Conservation (phyloP, 1,284 basidiomycete species). For the Trichosporon coremiiforme region DNA sequence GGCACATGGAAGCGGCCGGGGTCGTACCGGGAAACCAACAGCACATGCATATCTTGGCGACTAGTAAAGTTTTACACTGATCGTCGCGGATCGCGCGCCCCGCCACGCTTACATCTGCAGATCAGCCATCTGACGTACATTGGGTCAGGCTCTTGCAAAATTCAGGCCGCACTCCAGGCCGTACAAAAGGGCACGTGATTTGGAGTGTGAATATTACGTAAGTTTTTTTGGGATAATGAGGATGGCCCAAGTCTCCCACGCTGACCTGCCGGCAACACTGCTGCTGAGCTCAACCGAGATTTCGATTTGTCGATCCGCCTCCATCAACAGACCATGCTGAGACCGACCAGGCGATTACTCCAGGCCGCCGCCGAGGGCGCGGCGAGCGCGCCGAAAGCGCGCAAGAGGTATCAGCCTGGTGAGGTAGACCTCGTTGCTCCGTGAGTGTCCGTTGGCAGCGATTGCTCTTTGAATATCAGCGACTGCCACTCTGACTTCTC, state of each 20-base stretch:
- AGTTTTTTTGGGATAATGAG: too few relatives aligned
- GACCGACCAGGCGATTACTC: not conserved
- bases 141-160: not conserved
- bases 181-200: too few relatives aligned
- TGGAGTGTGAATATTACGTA: too few relatives aligned
- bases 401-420: conserved; percentile 18
- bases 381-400: conserved; percentile 19
- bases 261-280: not conserved
- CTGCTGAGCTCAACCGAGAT: conserved; percentile 8
- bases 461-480: not conserved
- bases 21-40: not conserved
- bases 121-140: not conserved
- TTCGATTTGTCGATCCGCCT: conserved; percentile 17
- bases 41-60: conserved; percentile 2
- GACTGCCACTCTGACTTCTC: not conserved
- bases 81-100: conserved; percentile 1
- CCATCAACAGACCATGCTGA: conserved; percentile 18
- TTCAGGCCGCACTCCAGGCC: not conserved
- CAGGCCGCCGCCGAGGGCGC: conserved; percentile 18
- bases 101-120: not conserved
- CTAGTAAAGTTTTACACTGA: not conserved
- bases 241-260: conserved; percentile 17
- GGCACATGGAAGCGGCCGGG: not conserved
- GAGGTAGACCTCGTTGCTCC: conserved; percentile 51
- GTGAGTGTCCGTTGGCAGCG: conserved; percentile 35